phyloP scores from a whole-genome alignment of 331 rosid species.

The Malus hybrid region DNA sequence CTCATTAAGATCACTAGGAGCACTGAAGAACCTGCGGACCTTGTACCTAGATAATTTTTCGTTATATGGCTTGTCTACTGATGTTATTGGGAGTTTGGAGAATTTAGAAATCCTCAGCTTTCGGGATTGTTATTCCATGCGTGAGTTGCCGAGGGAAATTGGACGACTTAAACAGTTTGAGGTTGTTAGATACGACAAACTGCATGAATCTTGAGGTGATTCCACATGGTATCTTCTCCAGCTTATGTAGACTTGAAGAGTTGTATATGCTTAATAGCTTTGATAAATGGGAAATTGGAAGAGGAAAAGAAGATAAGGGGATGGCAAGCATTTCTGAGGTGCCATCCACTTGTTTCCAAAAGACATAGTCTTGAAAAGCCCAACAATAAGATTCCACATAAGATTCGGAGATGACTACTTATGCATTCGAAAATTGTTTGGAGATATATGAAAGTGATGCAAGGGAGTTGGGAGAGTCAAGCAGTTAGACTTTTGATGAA shows the following conservation, averaged over 20 bases:
- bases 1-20: not conserved
- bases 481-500: not conserved
- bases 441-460: too few relatives aligned
- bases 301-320: not conserved
- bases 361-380: not conserved
- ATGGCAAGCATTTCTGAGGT: not conserved
- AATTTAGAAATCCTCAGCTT: not conserved
- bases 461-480: not conserved
- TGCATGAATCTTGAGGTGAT: accelerated
- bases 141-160: not conserved
- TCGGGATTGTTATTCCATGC: accelerated
- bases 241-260: not conserved
- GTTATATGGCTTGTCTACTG: too few relatives aligned
- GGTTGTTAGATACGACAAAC: not conserved
- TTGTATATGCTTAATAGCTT: accelerated
- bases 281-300: accelerated
- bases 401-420: too few relatives aligned
- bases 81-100: not conserved
- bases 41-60: not conserved
- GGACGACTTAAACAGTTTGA: not conserved
- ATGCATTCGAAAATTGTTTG: too few relatives aligned
- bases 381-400: not conserved
- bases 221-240: not conserved
- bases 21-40: not conserved
- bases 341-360: not conserved